These are phyloP conservation scores for Termitomyces sp. DNA, from an alignment of 1,284 basidiomycete species.

Conservation along the genomic window DNA sequence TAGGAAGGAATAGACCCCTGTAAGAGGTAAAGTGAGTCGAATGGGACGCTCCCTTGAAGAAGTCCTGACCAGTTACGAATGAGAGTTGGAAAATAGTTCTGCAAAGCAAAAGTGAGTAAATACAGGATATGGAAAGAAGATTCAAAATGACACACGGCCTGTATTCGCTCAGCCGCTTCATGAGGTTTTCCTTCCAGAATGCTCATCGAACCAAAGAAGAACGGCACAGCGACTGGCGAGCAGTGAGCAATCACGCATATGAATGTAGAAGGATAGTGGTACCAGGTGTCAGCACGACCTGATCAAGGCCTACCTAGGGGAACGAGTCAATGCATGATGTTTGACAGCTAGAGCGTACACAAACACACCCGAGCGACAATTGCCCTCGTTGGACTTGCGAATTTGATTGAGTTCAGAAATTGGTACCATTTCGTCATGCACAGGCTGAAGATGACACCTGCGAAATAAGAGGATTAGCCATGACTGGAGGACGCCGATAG, in stretches of 20 bases:
- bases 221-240: constrained; percentile 51
- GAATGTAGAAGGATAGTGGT: neutral
- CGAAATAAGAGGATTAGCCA: neutral
- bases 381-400: constrained; percentile 50
- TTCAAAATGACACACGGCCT: constrained; percentile 36
- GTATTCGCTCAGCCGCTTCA: constrained; percentile 52
- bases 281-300: constrained; percentile 67
- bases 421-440: constrained; percentile 68
- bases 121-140: neutral
- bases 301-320: constrained; percentile 67
- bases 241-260: neutral
- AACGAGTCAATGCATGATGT: neutral
- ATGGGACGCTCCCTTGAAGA: neutral
- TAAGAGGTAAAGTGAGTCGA: neutral
- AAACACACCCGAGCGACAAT: constrained; percentile 54
- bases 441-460: constrained; percentile 69
- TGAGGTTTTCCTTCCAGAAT: constrained; percentile 64
- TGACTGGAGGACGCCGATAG: neutral
- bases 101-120: neutral
- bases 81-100: constrained; percentile 68
- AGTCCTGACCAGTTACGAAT: constrained; percentile 61
- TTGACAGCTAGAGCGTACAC: constrained; percentile 2
- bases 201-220: constrained; percentile 75
- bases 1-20: constrained; percentile 75
- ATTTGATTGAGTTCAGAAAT: constrained; percentile 58